These are phyloP conservation scores for Fraxinus nigra DNA, from an alignment of 305 asterid species.

Conservation along the genomic window DNA sequence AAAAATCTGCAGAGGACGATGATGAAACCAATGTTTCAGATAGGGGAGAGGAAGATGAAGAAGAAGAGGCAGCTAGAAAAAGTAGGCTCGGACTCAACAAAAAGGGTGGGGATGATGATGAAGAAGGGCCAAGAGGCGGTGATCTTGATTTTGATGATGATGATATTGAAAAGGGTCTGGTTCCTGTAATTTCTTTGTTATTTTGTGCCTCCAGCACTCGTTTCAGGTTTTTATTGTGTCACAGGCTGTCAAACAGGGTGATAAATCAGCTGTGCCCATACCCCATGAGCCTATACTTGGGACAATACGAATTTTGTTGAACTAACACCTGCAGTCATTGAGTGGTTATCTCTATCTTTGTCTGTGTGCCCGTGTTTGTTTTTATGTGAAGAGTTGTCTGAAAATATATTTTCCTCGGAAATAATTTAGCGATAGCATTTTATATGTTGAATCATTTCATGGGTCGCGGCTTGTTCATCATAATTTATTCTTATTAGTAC, in stretches of 20 bases:
- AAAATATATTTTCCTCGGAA: neutral
- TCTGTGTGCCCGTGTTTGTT: neutral
- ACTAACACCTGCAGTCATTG: neutral
- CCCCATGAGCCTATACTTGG: neutral
- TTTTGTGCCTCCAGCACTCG: neutral
- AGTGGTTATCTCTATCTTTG: neutral
- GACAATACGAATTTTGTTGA: neutral
- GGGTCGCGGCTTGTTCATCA: neutral
- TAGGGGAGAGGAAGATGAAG: slow-evolving; percentile 56
- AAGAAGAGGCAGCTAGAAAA: slow-evolving; percentile 43
- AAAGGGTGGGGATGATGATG: slow-evolving; percentile 48
- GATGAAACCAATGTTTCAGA: slow-evolving; percentile 45
- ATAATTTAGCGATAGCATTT: neutral
- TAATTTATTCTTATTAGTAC: neutral
- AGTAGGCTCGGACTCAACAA: slow-evolving; percentile 38
- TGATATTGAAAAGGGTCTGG: slow-evolving; percentile 52
- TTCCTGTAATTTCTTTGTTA: slow-evolving; percentile 3
- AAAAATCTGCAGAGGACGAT: slow-evolving; percentile 39
- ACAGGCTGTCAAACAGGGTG: neutral
- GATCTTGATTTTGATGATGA: slow-evolving; percentile 52
- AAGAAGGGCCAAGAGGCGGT: slow-evolving; percentile 58
- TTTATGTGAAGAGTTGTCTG: neutral
- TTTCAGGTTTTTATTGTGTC: neutral
- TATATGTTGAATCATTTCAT: neutral
- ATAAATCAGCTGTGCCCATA: neutral